Evolutionary conservation across 495 filamentous ascomycete genomes (phyloP).

Genomic region (Collariella sp.): DNA sequence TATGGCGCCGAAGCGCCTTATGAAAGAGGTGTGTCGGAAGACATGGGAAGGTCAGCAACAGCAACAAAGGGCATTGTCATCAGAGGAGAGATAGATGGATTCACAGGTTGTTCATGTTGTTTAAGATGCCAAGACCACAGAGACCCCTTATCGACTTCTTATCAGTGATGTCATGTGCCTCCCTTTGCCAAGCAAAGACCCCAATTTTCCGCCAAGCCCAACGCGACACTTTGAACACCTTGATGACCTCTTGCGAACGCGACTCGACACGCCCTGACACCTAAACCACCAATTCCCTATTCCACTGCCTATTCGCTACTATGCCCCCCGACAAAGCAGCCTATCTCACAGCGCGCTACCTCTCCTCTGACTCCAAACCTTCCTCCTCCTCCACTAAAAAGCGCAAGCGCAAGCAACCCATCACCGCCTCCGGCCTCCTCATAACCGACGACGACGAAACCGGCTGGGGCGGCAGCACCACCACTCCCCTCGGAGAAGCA

Average conservation of each 20-base stretch:
- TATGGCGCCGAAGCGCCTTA: conserved; percentile 63
- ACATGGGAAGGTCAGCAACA: conserved; percentile 34
- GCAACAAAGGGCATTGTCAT: not conserved
- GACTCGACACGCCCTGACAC: not conserved
- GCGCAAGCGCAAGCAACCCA: conserved; percentile 71
- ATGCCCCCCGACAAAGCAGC: conserved; percentile 63
- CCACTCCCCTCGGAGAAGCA: conserved; percentile 39
- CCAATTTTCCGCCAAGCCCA: not conserved
- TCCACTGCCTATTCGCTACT: not conserved
- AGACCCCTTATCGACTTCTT: not conserved
- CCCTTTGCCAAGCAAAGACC: not conserved
- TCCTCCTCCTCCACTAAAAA: conserved; percentile 51
- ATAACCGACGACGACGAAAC: conserved; percentile 85
- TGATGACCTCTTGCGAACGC: not conserved
- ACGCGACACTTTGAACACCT: conserved; percentile 10
- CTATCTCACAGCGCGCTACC: conserved; percentile 93
- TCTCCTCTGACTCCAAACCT: conserved; percentile 62
- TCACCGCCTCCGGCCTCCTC: conserved; percentile 58
- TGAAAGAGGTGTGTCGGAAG: conserved; percentile 48
- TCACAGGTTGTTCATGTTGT: not conserved
- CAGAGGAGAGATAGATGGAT: not conserved
- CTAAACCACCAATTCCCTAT: not conserved
- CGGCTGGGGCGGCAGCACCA: conserved; percentile 50
- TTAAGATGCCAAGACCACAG: not conserved
- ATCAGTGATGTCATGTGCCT: not conserved